Evolutionary conservation across 2,329 filamentous ascomycete species (phyloP).

Genomic region (Aspergillus tanneri): DNA sequence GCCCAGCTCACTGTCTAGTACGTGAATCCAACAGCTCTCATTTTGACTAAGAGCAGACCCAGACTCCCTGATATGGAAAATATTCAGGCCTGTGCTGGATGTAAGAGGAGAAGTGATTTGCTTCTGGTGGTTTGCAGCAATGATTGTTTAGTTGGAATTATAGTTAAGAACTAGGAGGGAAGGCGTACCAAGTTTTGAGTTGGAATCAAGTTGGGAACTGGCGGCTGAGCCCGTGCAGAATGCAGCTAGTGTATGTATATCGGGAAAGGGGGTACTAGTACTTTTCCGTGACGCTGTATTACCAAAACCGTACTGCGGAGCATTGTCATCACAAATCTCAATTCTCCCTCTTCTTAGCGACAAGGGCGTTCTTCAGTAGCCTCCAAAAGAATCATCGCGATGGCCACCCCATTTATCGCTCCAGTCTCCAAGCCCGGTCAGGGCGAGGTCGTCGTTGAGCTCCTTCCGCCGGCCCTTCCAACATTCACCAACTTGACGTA

Average conservation of each 20-base stretch:
- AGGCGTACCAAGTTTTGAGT: background rate
- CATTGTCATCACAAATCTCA: too few relatives aligned
- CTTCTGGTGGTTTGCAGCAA: background rate
- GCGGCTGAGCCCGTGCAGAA: too few relatives aligned
- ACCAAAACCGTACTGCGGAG: too few relatives aligned
- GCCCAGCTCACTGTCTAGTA: too few relatives aligned
- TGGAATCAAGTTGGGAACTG: too few relatives aligned
- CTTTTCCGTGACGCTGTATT: too few relatives aligned
- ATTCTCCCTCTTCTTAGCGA: too few relatives aligned
- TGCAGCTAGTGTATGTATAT: too few relatives aligned
- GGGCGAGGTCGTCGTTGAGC: slow-evolving; percentile 71
- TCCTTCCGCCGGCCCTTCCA: slow-evolving; percentile 69
- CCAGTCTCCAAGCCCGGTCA: slow-evolving; percentile 73
- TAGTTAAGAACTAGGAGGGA: background rate
- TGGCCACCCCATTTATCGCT: too few relatives aligned
- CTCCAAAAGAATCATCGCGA: too few relatives aligned
- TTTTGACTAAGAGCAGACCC: background rate
- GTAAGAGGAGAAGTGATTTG: background rate
- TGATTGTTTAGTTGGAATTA: background rate
- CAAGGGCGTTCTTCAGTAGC: too few relatives aligned
- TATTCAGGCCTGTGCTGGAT: background rate
- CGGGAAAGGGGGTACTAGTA: too few relatives aligned
- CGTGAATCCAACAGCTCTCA: background rate
- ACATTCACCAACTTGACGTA: slow-evolving; percentile 75
- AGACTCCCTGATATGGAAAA: background rate